Base-by-base conservation (phyloP, 1,284 basidiomycete genomes). In the Tilletia horrida region DNA sequence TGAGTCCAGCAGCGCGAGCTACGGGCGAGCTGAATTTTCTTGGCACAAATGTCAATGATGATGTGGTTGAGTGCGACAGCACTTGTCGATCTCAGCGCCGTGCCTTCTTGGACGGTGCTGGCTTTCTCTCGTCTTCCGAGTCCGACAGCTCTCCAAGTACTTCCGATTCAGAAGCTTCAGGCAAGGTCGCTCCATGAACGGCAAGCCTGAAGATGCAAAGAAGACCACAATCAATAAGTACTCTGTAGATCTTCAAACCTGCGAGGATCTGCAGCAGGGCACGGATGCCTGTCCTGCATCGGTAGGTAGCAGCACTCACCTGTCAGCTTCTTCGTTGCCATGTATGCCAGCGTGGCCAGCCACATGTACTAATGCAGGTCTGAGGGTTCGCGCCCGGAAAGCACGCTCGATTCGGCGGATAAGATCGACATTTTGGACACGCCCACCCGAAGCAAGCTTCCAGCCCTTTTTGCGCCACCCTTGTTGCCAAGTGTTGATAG, bases 281-380 rank as follows among this genome's bases (percentile, higher is more conserved):
- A 4, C 35, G 11, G 11, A 40, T 40, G 35, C 11, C 35, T n/a
- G 11, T 18, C 16, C 45, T 48, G 45, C n/a, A n/a, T 23, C 45
- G 45, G 16, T 18, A 48, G 6, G 45, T 11, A 40, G 4, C 35
- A 4, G 11, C 16, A 67, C 64, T 42, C 31, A 84, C 29, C 70
- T 73, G 80, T 93, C 91, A 0, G 91, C 91, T 65, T 86, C 88
- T 67, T 92, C 90, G 77, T 93, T 93, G 1, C 91, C 91, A 65
- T 82, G 82, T 52, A 87, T 84, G 0, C 90, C 90, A 2, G 83
- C 84, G 73, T 93, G 91, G 0, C 88, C 91, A 64, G 86, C 85
- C 62, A 93, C 89, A 69, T 91, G 85, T 68, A 86, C 81, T 16
- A 92, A 83, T 29, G 81, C 81, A 23, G 77, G 74, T 0, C 66